Base-by-base conservation (phyloP, 2,329 filamentous ascomycete species). In the Fusarium zealandicum region DNA sequence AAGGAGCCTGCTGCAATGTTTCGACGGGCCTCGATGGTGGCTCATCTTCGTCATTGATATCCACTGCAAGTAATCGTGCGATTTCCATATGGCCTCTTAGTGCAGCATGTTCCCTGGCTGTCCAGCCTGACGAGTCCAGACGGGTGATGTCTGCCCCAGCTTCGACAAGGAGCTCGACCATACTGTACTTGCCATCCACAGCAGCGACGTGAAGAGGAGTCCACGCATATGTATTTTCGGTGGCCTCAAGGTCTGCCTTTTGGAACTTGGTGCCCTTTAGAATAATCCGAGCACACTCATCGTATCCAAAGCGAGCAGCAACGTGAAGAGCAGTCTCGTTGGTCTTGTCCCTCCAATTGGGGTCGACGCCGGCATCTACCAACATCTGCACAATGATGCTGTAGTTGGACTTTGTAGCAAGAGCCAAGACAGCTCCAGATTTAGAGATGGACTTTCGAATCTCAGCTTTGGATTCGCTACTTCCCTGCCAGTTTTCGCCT, bases 131-230 rank as follows among this genome's bases (percentile, higher is more conserved):
- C 1, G 88, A 89, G 72, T 99, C 95, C 6, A 81, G 77, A 53
- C 84, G 87, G 51, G 88, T 86, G 3, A 92, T 76, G 54, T 96
- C 85, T 0, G 92, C 91, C 1, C 91, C 91, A 17, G 89, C 88
- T 41, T 88, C 83, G 33, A 96, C 83, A 5, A 99, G 80, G 18
- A 95, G 79, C 68, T 92, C 82, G 1, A 90, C 90, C 33, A 96
- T 85, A 0, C 82, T 75, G 10, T 92, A 73, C 61, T 92, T 89
- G 0, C 93, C 93, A 68, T 99, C 93, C 3, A 98, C 93, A 47
- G 90, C 90, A 9, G 93, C 91, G 60, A 96, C 89, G 69, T 96
- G 95, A 11, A 99, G 79, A n/a, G 95, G 91, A 1, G 95, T 97
- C 93, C 95, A 99, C 3, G 89, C 86, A 69, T 96, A 98, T 0